phyloP scores from a whole-genome alignment of 192 early-diverging fungal species.

The Coemansia asiatica region DNA sequence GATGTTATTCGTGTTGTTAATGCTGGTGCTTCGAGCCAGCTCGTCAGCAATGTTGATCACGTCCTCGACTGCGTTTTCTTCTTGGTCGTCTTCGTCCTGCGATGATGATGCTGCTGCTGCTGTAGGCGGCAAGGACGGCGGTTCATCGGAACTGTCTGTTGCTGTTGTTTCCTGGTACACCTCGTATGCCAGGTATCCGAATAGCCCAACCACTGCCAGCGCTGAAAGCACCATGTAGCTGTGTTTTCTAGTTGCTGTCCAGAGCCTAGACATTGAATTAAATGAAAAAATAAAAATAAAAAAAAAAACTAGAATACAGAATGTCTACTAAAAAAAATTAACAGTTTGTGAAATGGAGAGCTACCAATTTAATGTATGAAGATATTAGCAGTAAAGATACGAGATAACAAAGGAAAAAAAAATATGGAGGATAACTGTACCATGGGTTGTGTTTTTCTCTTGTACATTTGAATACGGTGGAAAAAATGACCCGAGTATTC shows the following conservation, averaged over 20 bases:
- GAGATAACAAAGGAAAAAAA: slow-evolving; percentile 1
- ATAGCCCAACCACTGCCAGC: slow-evolving; percentile 9
- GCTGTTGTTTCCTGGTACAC: slow-evolving; percentile 20
- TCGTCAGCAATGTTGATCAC: slow-evolving; percentile 4
- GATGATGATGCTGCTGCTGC: no score
- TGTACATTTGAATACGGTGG: no score
- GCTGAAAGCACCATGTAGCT: slow-evolving; percentile 14
- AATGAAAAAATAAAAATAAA: no score
- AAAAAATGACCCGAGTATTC: no score
- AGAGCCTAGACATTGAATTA: slow-evolving; percentile 24
- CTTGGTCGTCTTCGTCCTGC: slow-evolving; percentile 4
- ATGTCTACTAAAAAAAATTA: neutral
- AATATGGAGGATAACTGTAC: neutral
- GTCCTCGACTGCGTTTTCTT: slow-evolving; percentile 5
- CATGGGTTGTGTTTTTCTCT: no score
- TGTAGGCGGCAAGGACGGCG: neutral
- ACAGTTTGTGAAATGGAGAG: no score
- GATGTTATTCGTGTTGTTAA: neutral
- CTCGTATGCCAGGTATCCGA: slow-evolving; percentile 30
- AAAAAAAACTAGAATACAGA: no score
- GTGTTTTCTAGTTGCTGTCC: slow-evolving; percentile 12
- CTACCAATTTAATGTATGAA: no score
- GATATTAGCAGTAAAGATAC: neutral
- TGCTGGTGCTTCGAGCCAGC: neutral
- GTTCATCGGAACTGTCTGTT: neutral